phyloP scores from a whole-genome alignment of 1,284 basidiomycete genomes.

The Cutaneotrichosporon arboriforme region DNA sequence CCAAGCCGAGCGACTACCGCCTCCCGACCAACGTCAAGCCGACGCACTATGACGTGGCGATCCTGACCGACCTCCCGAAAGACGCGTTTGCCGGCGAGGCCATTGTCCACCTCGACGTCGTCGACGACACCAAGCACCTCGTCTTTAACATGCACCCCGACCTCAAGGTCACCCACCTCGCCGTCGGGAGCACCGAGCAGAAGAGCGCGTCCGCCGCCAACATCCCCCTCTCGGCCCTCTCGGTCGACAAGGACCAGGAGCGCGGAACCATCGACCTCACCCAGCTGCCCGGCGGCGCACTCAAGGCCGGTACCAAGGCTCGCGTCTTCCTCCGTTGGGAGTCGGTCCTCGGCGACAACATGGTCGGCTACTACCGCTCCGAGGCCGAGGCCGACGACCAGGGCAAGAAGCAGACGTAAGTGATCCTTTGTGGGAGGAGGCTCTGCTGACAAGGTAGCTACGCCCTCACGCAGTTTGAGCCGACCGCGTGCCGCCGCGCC shows the following conservation, averaged over 20 bases:
- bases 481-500: conserved; percentile 75
- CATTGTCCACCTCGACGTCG: conserved; percentile 69
- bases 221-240: conserved; percentile 46
- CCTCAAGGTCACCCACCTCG: conserved; percentile 63
- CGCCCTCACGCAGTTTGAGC: conserved; percentile 73
- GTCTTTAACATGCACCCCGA: conserved; percentile 64
- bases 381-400: conserved; percentile 51
- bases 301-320: conserved; percentile 60
- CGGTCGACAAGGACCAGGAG: conserved; percentile 60
- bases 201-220: conserved; percentile 55
- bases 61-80: conserved; percentile 75
- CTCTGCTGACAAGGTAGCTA: conserved; percentile 48
- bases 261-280: conserved; percentile 60
- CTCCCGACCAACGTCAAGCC: conserved; percentile 62
- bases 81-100: conserved; percentile 72
- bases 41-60: conserved; percentile 71
- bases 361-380: conserved; percentile 53
- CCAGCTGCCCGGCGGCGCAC: conserved; percentile 60
- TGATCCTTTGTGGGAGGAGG: background rate
- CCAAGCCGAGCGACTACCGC: conserved; percentile 54
- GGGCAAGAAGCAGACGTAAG: conserved; percentile 48
- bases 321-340: conserved; percentile 49
- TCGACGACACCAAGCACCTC: conserved; percentile 59
- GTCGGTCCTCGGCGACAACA: conserved; percentile 60
- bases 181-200: conserved; percentile 59